Conservation (phyloP, 495 filamentous ascomycete genomes). For the Aspergillus nidulans region DNA sequence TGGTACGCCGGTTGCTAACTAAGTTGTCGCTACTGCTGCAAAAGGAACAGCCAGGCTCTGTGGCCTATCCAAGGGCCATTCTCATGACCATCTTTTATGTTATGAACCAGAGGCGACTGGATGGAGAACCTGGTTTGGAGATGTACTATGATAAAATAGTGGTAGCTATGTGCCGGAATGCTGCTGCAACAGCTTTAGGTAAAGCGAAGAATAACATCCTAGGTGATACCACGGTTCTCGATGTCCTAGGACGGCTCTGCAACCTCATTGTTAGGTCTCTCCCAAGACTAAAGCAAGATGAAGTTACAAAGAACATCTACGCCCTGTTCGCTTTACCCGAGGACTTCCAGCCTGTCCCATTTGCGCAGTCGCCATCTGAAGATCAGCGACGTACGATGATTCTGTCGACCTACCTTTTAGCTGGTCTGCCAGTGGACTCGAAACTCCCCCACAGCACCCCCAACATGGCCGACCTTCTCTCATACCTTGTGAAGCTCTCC, state of each 20-base stretch:
- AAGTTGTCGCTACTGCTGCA: conserved; percentile 58
- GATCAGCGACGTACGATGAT: conserved; percentile 49
- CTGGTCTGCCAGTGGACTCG: conserved; percentile 48
- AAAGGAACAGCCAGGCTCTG: conserved; percentile 44
- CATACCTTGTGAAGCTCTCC: conserved; percentile 38
- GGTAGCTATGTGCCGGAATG: conserved; percentile 44
- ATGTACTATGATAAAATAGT: conserved; percentile 60
- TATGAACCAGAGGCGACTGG: conserved; percentile 51
- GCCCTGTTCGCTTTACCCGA: conserved; percentile 45
- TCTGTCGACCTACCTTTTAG: conserved; percentile 58
- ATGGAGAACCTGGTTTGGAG: conserved; percentile 45
- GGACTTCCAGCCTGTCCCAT: conserved; percentile 37
- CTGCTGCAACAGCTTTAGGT: conserved; percentile 36
- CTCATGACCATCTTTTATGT: conserved; percentile 63
- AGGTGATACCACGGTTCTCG: conserved; percentile 51
- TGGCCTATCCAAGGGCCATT: conserved; percentile 54
- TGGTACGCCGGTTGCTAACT: conserved; percentile 64
- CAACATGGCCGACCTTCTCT: conserved; percentile 34
- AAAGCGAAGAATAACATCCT: conserved; percentile 41
- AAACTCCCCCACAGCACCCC: conserved; percentile 30
- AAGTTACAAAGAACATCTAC: conserved; percentile 53
- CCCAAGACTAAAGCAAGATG: conserved; percentile 48
- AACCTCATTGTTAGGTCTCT: conserved; percentile 57
- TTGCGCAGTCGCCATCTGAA: conserved; percentile 27
- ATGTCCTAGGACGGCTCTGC: conserved; percentile 59